A percentile compares a stretch with the other conserved stretches of the same genome.
Conservation (phyloP, 371 early-diverging fungal species). For the Actinomucor elegans region DNA sequence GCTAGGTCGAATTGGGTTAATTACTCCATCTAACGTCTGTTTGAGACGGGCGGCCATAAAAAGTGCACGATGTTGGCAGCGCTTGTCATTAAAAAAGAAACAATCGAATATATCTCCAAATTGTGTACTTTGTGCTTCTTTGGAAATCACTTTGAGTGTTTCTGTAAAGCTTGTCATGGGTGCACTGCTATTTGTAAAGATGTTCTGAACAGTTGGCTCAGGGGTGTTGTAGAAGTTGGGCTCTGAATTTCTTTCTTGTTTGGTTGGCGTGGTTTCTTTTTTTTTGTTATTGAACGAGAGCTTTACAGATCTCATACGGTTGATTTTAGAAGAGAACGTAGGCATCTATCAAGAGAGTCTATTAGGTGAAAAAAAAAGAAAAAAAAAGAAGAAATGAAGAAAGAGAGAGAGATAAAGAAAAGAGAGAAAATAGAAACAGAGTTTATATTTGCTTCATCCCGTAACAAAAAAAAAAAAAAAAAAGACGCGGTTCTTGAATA, state of each 20-base stretch:
- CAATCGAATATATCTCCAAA: slow-evolving; percentile 43
- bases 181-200: slow-evolving; percentile 6
- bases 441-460: not conserved
- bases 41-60: slow-evolving; percentile 48
- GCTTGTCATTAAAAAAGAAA: slow-evolving; percentile 49
- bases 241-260: slow-evolving; percentile 1
- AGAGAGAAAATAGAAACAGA: slow-evolving; percentile 9
- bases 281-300: slow-evolving; percentile 19
- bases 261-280: no score
- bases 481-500: no score
- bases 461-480: no score
- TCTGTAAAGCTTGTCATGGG: slow-evolving; percentile 32
- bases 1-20: slow-evolving; percentile 16
- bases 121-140: slow-evolving; percentile 34
- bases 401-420: slow-evolving; percentile 1
- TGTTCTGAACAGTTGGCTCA: slow-evolving; percentile 5
- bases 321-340: slow-evolving; percentile 34
- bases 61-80: slow-evolving; percentile 47
- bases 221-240: not conserved
- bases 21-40: slow-evolving; percentile 25
- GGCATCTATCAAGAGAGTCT: no score
- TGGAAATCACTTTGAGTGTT: slow-evolving; percentile 39
- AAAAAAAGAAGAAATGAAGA: slow-evolving; percentile 3
- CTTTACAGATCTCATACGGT: slow-evolving; percentile 35
- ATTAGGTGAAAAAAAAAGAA: not conserved